Percentiles rank a stretch among this genome's conserved stretches.
These are phyloP conservation scores for Lactarius akahatsu DNA, from an alignment of 768 basidiomycete species.

Conservation along the genomic window DNA sequence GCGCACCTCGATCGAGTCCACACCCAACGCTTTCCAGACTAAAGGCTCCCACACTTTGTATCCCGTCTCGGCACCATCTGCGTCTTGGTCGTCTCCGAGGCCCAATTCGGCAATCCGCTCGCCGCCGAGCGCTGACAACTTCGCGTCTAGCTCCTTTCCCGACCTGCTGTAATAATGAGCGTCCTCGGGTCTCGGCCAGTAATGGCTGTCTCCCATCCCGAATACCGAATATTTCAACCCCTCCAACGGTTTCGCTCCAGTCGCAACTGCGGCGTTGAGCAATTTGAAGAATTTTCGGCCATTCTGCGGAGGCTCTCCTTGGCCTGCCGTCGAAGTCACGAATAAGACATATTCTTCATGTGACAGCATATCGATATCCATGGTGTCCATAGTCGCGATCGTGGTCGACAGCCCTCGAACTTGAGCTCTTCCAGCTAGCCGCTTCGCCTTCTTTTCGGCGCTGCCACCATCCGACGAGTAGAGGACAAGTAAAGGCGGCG, in stretches of 20 bases:
- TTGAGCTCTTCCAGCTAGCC: slow-evolving; percentile 80
- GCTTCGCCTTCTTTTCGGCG: slow-evolving; percentile 94
- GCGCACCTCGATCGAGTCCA: slow-evolving; percentile 80
- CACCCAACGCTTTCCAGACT: slow-evolving; percentile 92
- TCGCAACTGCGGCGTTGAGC: slow-evolving; percentile 60
- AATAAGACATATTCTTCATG: slow-evolving; percentile 70
- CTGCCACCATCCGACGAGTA: slow-evolving; percentile 94
- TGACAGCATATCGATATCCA: slow-evolving; percentile 69
- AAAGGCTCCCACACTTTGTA: slow-evolving; percentile 95
- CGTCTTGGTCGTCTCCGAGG: slow-evolving; percentile 95
- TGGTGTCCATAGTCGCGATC: slow-evolving; percentile 76
- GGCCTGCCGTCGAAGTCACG: slow-evolving; percentile 91
- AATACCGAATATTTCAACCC: slow-evolving; percentile 83
- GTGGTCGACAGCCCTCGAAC: slow-evolving; percentile 78
- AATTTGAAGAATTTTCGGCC: slow-evolving; percentile 88
- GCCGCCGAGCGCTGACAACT: slow-evolving; percentile 77
- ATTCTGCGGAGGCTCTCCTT: slow-evolving; percentile 98
- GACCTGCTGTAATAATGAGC: slow-evolving; percentile 99
- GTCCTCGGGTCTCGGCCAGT: slow-evolving; percentile 97
- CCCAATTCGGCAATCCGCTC: slow-evolving; percentile 74
- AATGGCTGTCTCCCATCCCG: slow-evolving; percentile 96
- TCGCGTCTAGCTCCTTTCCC: slow-evolving; percentile 82
- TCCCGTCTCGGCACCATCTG: slow-evolving; percentile 92
- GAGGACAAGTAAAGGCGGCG: slow-evolving; percentile 82
- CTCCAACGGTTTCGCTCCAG: slow-evolving; percentile 57